Evolutionary conservation across 2,329 filamentous ascomycete species (phyloP).

Genomic region (Neofusicoccum laricinum): DNA sequence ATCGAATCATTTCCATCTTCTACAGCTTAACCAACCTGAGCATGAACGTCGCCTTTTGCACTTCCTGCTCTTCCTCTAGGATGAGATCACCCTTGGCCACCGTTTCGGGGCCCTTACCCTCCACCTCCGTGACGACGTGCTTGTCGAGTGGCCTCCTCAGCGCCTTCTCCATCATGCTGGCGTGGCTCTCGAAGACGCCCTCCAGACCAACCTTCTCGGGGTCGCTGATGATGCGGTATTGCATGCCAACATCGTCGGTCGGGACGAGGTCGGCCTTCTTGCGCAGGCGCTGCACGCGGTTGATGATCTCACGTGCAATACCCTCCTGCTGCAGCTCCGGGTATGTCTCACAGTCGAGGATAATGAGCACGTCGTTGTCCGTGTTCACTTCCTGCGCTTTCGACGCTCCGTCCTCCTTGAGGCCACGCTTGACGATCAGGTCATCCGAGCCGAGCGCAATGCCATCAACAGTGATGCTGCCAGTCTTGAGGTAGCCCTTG

Average conservation of each 20-base stretch:
- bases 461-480: conserved; percentile 77
- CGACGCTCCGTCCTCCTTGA: conserved; percentile 69
- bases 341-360: conserved; percentile 80
- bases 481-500: conserved; percentile 69
- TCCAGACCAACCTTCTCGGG: conserved; percentile 72
- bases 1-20: background rate
- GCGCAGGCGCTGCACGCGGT: conserved; percentile 84
- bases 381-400: conserved; percentile 82
- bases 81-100: conserved; percentile 59
- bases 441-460: conserved; percentile 81
- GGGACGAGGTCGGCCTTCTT: conserved; percentile 90
- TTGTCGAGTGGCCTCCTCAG: conserved; percentile 74
- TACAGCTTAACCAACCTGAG: conserved; percentile 69
- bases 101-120: conserved; percentile 54
- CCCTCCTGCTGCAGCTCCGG: conserved; percentile 86
- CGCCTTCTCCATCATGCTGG: conserved; percentile 69
- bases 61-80: conserved; percentile 78
- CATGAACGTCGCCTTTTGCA: conserved; percentile 78
- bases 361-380: conserved; percentile 84
- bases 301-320: conserved; percentile 85
- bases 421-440: conserved; percentile 74
- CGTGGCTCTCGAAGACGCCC: conserved; percentile 67
- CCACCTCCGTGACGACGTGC: conserved; percentile 58
- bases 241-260: conserved; percentile 94
- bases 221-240: conserved; percentile 78